Evolutionary conservation across 768 basidiomycete genomes (phyloP), one percentile per base, ranked within the genome.

Genomic region (Xerocomus spinulosus): DNA sequence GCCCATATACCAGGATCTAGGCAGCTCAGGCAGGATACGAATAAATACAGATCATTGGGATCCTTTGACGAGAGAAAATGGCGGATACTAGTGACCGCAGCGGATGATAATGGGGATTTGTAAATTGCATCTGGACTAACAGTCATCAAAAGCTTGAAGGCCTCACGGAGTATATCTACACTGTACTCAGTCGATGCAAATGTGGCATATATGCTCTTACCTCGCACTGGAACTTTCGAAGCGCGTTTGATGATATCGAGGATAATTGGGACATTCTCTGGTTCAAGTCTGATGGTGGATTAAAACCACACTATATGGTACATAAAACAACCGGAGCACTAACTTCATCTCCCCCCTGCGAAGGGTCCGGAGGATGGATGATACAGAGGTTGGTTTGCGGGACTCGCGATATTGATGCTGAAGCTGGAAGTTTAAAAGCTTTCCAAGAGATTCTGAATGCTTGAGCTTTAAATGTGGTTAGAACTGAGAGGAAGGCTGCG

Each of bases 1-100:
- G 86, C 83, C 89, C 89, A 92, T 18, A 80, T 53, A 17, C 61
- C 62, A 6, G 80, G 74, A 53, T 82, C 75, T 12, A 88, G 52
- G 33, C 73, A 79, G 33, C 75, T 70, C 41, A 92, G 61, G 52
- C 86, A 88, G 2, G 73, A 68, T 10, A 92, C 58, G 56, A 90
- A 88, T 6, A 83, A 57, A 63, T 83, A 84, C 44, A 80, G 66
- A 35, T 84, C 78, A 56, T 87, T 83, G 2, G 75, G 69, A 43
- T 81, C 72, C 7, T 67, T 59, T 0, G 83, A 85, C 2, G 66
- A 70, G 25, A 92, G 67, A n/a, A 86, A 68, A 43, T 73, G 69
- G 3, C 81, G 78, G 41, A 91, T 75, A 46, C 63, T 60, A 12
- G 70, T 64, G 13, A 82, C 65, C 41, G 77, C 68, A 23, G 47